Evolutionary conservation across 768 basidiomycete genomes (phyloP), one percentile per base, ranked within the genome.

Genomic region (Mycena epipterygia): DNA sequence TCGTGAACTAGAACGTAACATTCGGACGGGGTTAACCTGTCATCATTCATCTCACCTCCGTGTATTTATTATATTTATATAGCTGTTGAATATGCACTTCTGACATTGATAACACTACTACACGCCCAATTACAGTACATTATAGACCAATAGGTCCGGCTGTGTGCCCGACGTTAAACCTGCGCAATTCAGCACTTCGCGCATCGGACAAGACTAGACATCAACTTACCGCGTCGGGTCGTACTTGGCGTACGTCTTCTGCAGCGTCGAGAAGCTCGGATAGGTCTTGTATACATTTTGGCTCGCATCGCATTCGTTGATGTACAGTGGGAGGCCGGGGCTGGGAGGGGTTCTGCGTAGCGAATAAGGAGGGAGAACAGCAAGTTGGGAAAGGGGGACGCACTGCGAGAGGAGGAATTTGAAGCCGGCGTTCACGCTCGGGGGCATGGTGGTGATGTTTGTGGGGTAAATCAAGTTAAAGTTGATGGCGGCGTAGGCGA

Each of bases 221-320:
- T 4, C 14, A 48, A 74, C 77, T 49, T 62, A 83, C 85, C 84
- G 75, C 12, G 79, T 80, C n/a, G 84, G 84, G 74, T 86, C 85
- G 64, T 86, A 86, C 71, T 85, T 86, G 13, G 73, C 73, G 67
- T 85, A 84, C 0, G 83, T 83, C 17, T 69, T 57, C 60, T 79
- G 79, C 71, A 86, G 68, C 51, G 81, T 78, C 9, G 80, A 71
- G 56, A 78, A 85, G 19, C 73, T 70, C 1, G 82, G 82, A 71
- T 86, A 86, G 5, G 84, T 83, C 7, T 75, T 74, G 68, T 83
- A 84, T 1, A 81, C 81, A 32, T 81, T 77, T 64, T 86, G 85
- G 1, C 69, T 71, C 9, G 77, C 79, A 65, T 84, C 83, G 53
- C 80, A 82, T 70, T 86, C 84, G 57, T 82, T 83, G 17, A 84